Evolutionary conservation across 2,329 filamentous ascomycete genomes (phyloP), one percentile per base, ranked within the genome.

Genomic region (Gremmenia infestans): DNA sequence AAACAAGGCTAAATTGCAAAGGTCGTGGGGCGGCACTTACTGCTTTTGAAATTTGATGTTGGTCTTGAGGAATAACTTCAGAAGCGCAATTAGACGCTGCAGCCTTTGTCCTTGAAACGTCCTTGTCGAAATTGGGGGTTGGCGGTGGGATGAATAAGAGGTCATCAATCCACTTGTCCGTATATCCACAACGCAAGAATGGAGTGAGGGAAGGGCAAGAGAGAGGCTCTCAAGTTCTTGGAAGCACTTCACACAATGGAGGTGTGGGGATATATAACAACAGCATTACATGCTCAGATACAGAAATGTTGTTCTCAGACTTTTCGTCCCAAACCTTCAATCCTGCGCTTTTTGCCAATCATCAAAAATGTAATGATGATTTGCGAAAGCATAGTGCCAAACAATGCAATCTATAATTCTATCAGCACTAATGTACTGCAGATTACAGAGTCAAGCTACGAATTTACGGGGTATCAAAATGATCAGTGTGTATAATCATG

Each of bases 371-470:
- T 22, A 22, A 17, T 22, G 17, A 19, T 28, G 19, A 17, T 17
- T 17, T 45, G 19, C n/a, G 12, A 35, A 54, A 15, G 25, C 49
- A 28, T 36, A 23, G 49, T 47, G 55, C 49, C 48, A 55, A 53
- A 48, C 50, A 57, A 63, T 63, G 58, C 57, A 54, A 58, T 54
- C 37, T 53, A 53, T 54, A 60, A 55, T 58, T 39, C 25, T 43
- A 43, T 49, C 48, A 55, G 51, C 53, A 48, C 54, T 28, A 28
- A 60, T 60, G 60, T 62, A 52, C 60, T 58, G 58, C 52, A 48
- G 39, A 49, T 36, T 48, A 50, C 36, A 52, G 39, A 39, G 25
- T 39, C 42, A 57, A 55, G 55, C 48, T 53, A 55, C 55, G 49
- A 28, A 28, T 46, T 47, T 42, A 52, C 53, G 60, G 53, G 48